Evolutionary conservation across 2,329 filamentous ascomycete species (phyloP).

Genomic region (Cladobotryum mycophilum): DNA sequence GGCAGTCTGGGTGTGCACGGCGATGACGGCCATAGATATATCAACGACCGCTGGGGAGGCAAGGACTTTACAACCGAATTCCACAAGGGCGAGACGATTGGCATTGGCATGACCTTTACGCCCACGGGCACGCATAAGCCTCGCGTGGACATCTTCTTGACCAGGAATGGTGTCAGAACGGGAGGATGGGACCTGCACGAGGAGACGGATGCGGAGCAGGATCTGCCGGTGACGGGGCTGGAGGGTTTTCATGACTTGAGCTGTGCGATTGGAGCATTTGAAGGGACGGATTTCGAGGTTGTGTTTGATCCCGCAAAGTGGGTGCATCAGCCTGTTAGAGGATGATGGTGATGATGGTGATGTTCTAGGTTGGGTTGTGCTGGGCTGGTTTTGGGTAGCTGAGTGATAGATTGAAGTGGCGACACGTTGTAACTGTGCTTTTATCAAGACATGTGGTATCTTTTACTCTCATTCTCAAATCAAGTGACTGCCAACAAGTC

Average conservation of each 20-base stretch:
- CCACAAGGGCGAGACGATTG: conserved; percentile 58
- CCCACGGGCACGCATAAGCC: conserved; percentile 24
- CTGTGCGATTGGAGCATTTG: conserved; percentile 65
- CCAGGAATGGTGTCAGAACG: conserved; percentile 53
- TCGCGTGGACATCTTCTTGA: conserved; percentile 55
- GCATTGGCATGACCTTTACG: conserved; percentile 62
- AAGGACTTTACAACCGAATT: conserved; percentile 62
- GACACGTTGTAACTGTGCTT: too few species aligned
- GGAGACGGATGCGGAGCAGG: conserved; percentile 58
- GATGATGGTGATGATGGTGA: conserved; percentile 6
- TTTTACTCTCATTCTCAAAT: too few species aligned
- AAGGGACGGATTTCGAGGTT: conserved; percentile 61
- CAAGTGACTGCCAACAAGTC: too few species aligned
- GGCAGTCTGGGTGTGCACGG: conserved; percentile 70
- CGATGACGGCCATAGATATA: conserved; percentile 70
- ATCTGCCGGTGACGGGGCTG: conserved; percentile 58
- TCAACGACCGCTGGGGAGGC: conserved; percentile 71
- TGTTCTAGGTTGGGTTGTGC: background rate
- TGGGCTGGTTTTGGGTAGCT: too few species aligned
- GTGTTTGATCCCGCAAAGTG: conserved; percentile 55
- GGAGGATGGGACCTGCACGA: conserved; percentile 69
- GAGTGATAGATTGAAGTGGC: too few species aligned
- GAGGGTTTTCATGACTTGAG: conserved; percentile 67
- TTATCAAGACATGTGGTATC: too few species aligned
- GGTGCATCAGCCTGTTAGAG: conserved; percentile 37